phyloP scores from a whole-genome alignment of 306 rosid genomes.

The Quercus parvula region DNA sequence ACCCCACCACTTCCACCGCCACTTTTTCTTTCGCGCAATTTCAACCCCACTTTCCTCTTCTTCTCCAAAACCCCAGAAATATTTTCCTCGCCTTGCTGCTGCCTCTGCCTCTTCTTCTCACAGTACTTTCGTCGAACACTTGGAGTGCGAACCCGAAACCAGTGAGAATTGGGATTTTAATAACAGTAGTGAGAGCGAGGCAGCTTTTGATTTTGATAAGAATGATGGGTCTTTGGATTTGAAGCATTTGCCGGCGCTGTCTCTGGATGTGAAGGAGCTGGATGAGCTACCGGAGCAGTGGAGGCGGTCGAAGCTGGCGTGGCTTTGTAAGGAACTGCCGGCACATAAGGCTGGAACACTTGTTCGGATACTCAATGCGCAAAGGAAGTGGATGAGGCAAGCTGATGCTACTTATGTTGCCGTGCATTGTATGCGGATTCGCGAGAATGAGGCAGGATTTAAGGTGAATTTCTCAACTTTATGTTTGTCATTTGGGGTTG shows the following conservation, averaged over 20 bases:
- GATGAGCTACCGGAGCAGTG: slow-evolving; percentile 64
- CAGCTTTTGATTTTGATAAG: slow-evolving; percentile 24
- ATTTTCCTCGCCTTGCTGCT: background rate
- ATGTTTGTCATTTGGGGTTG: background rate
- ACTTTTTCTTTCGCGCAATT: background rate
- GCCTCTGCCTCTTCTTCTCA: background rate
- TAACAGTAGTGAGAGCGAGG: slow-evolving; percentile 16
- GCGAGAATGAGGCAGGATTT: slow-evolving; percentile 74
- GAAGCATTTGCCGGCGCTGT: slow-evolving; percentile 36
- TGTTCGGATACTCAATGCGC: slow-evolving; percentile 64
- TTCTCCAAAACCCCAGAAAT: background rate
- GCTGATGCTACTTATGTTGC: slow-evolving; percentile 60
- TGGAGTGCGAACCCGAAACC: slow-evolving; percentile 21
- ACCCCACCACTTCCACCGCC: slow-evolving; percentile 7
- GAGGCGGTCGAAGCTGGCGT: slow-evolving; percentile 59
- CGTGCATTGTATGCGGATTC: slow-evolving; percentile 82
- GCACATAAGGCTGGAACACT: slow-evolving; percentile 47
- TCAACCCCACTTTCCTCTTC: background rate
- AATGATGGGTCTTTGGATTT: slow-evolving; percentile 28
- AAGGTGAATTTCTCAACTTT: slow-evolving; percentile 33
- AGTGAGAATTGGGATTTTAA: slow-evolving; percentile 13
- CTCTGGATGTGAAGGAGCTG: slow-evolving; percentile 45
- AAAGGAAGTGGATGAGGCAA: slow-evolving; percentile 81
- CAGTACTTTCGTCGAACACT: slow-evolving; percentile 33
- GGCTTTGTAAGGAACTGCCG: slow-evolving; percentile 61